Evolutionary conservation across 768 basidiomycete genomes (phyloP).

Genomic region (Calocera viscosa): DNA sequence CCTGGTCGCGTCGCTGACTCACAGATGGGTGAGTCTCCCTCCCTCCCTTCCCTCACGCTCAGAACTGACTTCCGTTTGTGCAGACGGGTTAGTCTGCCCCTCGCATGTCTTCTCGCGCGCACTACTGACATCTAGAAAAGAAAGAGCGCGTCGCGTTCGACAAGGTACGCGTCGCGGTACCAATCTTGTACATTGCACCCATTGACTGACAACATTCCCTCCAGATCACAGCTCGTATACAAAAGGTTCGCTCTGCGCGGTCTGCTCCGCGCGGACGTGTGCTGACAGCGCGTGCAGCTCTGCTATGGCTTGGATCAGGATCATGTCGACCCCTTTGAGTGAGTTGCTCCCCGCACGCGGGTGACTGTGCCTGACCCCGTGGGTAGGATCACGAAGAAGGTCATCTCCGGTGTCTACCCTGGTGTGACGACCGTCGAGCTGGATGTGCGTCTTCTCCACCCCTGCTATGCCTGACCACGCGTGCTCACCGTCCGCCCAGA

Average conservation of each 20-base stretch:
- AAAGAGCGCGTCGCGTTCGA: constrained; percentile 91
- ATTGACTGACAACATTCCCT: not conserved
- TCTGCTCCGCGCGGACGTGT: not conserved
- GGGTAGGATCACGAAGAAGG: constrained; percentile 77
- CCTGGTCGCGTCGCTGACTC: constrained; percentile 1
- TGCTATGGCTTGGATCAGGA: constrained; percentile 92
- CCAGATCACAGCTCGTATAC: constrained; percentile 75
- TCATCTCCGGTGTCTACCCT: constrained; percentile 83
- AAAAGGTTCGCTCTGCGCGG: constrained; percentile 35
- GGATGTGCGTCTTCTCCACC: constrained; percentile 47
- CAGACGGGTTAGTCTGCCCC: constrained; percentile 17
- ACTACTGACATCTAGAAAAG: constrained; percentile 37
- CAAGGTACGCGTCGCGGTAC: constrained; percentile 42
- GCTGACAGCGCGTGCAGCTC: constrained; percentile 33
- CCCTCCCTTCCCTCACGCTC: constrained; percentile 18
- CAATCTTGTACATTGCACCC: not conserved
- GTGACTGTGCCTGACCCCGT: constrained; percentile 2
- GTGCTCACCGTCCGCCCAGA: constrained; percentile 35
- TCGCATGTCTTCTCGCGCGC: not conserved
- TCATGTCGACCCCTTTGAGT: constrained; percentile 90
- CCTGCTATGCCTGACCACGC: not conserved
- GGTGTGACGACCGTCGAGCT: constrained; percentile 96
- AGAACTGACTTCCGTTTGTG: constrained; percentile 10
- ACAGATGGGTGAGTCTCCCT: constrained; percentile 39
- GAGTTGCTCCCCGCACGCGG: constrained; percentile 22